Base-by-base conservation (phyloP, 202 grass and related monocot species). In the Hordeum pubiflorum region DNA sequence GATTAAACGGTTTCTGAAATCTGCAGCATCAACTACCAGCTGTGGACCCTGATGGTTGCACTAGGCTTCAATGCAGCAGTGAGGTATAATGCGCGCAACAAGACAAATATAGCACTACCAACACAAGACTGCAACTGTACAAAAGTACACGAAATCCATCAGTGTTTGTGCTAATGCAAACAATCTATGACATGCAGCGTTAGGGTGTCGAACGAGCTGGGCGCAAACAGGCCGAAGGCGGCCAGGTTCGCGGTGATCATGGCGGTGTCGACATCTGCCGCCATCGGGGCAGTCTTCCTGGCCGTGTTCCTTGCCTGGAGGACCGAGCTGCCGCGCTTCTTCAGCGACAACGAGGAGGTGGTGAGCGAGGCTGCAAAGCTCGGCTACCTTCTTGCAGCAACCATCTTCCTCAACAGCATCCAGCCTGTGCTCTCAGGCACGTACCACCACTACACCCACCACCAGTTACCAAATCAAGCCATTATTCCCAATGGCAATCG, bases 151-250 rank as follows among this genome's bases (percentile, higher is more conserved):
- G 15, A 52, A 18, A 52, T 52, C 15, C 48, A 18, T 18, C 17
- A 52, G 2, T 52, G 6, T 7, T 18, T 52, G 48, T 52, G 48
- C 48, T 52, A 7, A 52, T 52, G 48, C 48, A 52, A 52, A 52
- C 18, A 18, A 52, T 52, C 48, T 52, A 7, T 52, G 48, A 52
- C 48, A 18, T 52, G 55, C 87, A 99, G 96, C 72, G 96, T 99
- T 63, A 79, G 92, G 70, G 96, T 99, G 65, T 94, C 96, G 2
- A 99, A 99, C 79, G 96, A 99, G 87, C 89, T 99, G 0, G 96
- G 96, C 23, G 96, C 92, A 6, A 94, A 94, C 71, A 80, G 50
- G 13, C 89, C 96, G 0, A 91, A 86, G 80, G 87, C 87, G 26
- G 92, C 96, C 22, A 99, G 89, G 72, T 96, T 96, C 80, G 70